Percentiles rank a stretch among this genome's conserved stretches.
Conservation (phyloP, 2,329 filamentous ascomycete genomes). For the Exophiala viscosa region DNA sequence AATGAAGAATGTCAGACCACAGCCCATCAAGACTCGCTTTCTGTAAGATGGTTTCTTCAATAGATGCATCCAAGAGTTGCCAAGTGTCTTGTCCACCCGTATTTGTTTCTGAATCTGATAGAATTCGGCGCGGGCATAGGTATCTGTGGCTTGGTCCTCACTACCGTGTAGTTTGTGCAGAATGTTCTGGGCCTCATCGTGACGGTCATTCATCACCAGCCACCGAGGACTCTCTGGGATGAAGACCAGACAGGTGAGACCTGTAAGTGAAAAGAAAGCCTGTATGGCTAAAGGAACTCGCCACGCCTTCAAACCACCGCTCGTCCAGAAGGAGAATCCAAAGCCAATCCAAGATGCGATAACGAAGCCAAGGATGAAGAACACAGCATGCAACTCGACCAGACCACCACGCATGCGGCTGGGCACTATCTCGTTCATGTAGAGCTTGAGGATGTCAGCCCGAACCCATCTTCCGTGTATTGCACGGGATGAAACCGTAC, state of each 20-base stretch:
- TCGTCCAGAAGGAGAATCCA: conserved; percentile 25
- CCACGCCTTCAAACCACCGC: conserved; percentile 23
- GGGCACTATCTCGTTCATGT: conserved; percentile 26
- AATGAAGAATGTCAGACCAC: conserved; percentile 19
- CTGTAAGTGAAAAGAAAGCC: conserved; percentile 17
- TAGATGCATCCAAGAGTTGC: conserved; percentile 21
- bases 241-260: conserved; percentile 20
- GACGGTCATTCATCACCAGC: conserved; percentile 25
- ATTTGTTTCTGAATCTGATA: conserved; percentile 27
- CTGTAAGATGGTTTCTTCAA: conserved; percentile 22
- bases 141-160: conserved; percentile 9
- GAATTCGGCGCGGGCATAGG: conserved; percentile 21
- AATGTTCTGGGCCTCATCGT: conserved; percentile 21
- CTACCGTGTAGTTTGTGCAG: conserved; percentile 18
- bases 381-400: conserved; percentile 23
- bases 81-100: conserved; percentile 21
- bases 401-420: conserved; percentile 21
- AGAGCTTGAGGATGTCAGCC: conserved; percentile 3
- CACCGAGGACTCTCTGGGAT: conserved; percentile 26
- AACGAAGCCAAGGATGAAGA: conserved; percentile 21
- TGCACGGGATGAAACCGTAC: too few relatives aligned
- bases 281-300: conserved; percentile 20
- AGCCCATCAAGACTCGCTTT: conserved; percentile 20
- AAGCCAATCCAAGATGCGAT: conserved; percentile 25
- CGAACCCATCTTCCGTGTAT: too few relatives aligned